Evolutionary conservation across 1,139 yeast genomes (phyloP).

Genomic region (Yamadazyma trypodendri): DNA sequence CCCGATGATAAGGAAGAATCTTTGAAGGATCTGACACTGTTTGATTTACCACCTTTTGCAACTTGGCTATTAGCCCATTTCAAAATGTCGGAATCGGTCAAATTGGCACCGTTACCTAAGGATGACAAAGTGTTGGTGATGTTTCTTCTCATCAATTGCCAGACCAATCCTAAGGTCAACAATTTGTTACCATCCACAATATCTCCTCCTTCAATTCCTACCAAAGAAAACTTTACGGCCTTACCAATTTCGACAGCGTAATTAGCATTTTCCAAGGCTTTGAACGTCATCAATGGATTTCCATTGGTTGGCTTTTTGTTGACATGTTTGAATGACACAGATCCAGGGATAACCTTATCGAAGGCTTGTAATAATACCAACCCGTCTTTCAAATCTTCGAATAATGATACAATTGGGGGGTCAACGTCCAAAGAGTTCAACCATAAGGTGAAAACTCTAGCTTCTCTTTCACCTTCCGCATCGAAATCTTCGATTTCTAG

Average conservation of each 20-base stretch:
- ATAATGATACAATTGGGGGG: constrained; percentile 87
- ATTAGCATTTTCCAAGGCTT: constrained; percentile 93
- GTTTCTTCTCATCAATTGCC: constrained; percentile 99
- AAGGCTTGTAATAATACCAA: constrained; percentile 85
- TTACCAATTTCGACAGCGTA: constrained; percentile 96
- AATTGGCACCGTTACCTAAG: constrained; percentile 58
- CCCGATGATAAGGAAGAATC: constrained; percentile 77
- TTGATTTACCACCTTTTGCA: constrained; percentile 73
- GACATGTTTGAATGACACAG: constrained; percentile 75
- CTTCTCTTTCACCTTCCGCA: constrained; percentile 99
- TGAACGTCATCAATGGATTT: constrained; percentile 77
- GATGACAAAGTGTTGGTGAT: constrained; percentile 79
- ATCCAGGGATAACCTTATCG: constrained; percentile 93
- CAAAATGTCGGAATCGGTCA: constrained; percentile 82
- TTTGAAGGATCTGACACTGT: constrained; percentile 75
- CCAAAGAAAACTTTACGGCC: constrained; percentile 86
- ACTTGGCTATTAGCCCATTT: constrained; percentile 92
- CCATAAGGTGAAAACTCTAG: constrained; percentile 97
- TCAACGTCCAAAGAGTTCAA: constrained; percentile 93
- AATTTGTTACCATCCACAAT: constrained; percentile 92
- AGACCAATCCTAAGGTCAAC: constrained; percentile 89
- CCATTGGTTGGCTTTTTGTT: constrained; percentile 80
- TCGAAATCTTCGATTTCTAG: constrained; percentile 93
- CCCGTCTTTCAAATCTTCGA: constrained; percentile 96
- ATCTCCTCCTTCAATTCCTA: constrained; percentile 98